Evolutionary conservation across 768 basidiomycete species (phyloP).

Genomic region (Amanita muscaria): DNA sequence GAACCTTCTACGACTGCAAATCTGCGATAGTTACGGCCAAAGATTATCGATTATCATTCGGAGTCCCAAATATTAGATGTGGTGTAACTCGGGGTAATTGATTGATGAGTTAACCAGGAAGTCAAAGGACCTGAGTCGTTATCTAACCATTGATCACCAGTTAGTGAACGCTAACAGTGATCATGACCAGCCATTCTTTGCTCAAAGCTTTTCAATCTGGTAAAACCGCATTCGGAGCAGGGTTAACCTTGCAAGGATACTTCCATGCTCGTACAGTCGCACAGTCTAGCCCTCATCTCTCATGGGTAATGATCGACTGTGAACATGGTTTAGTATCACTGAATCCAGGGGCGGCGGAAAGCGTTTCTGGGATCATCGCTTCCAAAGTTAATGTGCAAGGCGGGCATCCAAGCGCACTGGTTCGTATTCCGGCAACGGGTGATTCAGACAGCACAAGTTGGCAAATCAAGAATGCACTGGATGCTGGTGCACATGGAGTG

Average conservation of each 20-base stretch:
- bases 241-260: slow-evolving; percentile 53
- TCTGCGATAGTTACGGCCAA: no score
- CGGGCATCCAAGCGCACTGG: slow-evolving; percentile 41
- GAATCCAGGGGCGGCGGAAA: slow-evolving; percentile 48
- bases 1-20: no score
- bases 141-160: no score
- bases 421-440: slow-evolving; percentile 60
- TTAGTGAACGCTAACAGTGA: no score
- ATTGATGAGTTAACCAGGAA: no score
- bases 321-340: slow-evolving; percentile 57
- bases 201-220: slow-evolving; percentile 42
- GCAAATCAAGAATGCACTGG: slow-evolving; percentile 67
- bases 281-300: slow-evolving; percentile 42
- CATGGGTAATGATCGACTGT: slow-evolving; percentile 61
- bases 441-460: slow-evolving; percentile 45
- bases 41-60: no score
- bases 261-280: slow-evolving; percentile 54
- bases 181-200: slow-evolving; percentile 49
- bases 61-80: no score
- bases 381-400: slow-evolving; percentile 24
- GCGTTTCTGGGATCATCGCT: slow-evolving; percentile 43
- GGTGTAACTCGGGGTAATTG: not conserved
- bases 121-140: no score
- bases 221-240: slow-evolving; percentile 59
- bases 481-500: slow-evolving; percentile 57